A percentile compares a stretch with the other conserved stretches of the same genome.
Conservation (phyloP, 73 alveolate species). For the Paramecium caudatum region DNA sequence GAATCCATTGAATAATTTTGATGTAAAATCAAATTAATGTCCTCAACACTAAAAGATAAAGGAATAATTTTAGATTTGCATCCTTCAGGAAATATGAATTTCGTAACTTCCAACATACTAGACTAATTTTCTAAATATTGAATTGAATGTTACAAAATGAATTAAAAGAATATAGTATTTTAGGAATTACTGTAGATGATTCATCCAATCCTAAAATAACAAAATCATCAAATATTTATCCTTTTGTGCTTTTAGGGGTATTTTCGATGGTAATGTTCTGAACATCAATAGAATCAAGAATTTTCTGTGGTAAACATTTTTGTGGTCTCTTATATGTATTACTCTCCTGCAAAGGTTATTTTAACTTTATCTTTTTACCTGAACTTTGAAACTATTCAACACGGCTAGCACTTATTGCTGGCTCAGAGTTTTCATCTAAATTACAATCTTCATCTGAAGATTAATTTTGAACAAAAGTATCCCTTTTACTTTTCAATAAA, state of each 20-base stretch:
- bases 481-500: neutral
- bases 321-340: neutral
- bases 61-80: conserved; percentile 15
- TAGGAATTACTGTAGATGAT: neutral
- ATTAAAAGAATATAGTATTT: neutral
- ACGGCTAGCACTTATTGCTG: conserved; percentile 29
- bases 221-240: conserved; percentile 34
- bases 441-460: conserved; percentile 32
- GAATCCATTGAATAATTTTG: conserved; percentile 44
- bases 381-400: conserved; percentile 48
- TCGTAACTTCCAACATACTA: neutral
- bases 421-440: conserved; percentile 34
- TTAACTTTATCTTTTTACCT: conserved; percentile 21
- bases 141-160: neutral
- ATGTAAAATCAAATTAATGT: neutral
- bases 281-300: conserved; percentile 38
- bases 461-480: neutral
- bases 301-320: conserved; percentile 5
- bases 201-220: neutral
- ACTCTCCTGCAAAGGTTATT: conserved; percentile 32
- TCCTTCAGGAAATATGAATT: conserved; percentile 45
- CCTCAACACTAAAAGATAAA: conserved; percentile 5
- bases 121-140: neutral
- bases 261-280: neutral
- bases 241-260: neutral